phyloP scores from a whole-genome alignment of 345 rosid species.

The Atalantia buxifolia region DNA sequence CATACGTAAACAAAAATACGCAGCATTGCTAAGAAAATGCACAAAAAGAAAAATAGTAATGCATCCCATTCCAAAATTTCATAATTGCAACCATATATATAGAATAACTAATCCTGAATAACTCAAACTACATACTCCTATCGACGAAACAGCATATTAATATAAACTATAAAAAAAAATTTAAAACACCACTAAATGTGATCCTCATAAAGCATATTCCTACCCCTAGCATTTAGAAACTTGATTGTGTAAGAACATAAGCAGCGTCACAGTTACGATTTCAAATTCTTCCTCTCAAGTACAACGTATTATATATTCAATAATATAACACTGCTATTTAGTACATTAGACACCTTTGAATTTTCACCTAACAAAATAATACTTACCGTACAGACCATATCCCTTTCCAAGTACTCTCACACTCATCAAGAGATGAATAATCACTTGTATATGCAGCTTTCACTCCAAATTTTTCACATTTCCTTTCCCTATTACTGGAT shows the following conservation, averaged over 20 bases:
- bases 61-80: background rate
- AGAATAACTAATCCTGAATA: background rate
- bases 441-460: background rate
- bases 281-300: background rate
- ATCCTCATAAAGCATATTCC: background rate
- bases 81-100: background rate
- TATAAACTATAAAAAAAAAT: background rate
- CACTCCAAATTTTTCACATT: background rate
- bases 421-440: background rate
- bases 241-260: background rate
- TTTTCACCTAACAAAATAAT: background rate
- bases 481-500: background rate
- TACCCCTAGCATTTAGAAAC: background rate
- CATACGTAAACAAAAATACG: background rate
- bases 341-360: background rate
- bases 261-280: background rate
- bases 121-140: background rate
- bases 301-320: background rate
- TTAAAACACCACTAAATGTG: background rate
- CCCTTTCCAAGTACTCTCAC: constrained; percentile 12
- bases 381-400: constrained; percentile 18
- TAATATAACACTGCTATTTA: background rate
- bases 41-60: background rate
- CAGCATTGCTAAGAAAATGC: background rate
- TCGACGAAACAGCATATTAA: background rate